Percentiles rank a stretch among this genome's conserved stretches.
Evolutionary conservation across 768 basidiomycete species (phyloP).

Genomic region (Gymnopilus dilepis): DNA sequence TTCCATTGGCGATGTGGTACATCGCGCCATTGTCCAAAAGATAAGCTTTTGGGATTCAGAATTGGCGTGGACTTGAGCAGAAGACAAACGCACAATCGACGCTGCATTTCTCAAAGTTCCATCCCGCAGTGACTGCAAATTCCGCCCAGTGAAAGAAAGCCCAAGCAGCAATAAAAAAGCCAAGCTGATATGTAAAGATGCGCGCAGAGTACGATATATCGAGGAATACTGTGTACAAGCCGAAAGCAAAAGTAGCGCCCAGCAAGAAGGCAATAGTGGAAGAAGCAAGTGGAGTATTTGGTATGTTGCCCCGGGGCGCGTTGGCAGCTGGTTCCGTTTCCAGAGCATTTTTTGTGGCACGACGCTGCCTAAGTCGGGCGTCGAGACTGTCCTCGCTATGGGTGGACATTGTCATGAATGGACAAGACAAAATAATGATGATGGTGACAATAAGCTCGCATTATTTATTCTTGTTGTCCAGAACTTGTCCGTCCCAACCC

Average conservation of each 20-base stretch:
- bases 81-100: constrained; percentile 80
- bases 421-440: constrained; percentile 22
- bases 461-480: constrained; percentile 34
- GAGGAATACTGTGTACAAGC: constrained; percentile 51
- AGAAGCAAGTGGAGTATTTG: constrained; percentile 87
- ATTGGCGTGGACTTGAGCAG: not conserved
- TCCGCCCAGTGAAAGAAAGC: constrained; percentile 92
- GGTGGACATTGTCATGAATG: constrained; percentile 36
- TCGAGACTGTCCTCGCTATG: constrained; percentile 41
- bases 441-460: constrained; percentile 27
- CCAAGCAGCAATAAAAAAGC: constrained; percentile 85
- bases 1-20: constrained; percentile 85
- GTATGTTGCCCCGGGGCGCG: constrained; percentile 61
- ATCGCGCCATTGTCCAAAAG: constrained; percentile 86
- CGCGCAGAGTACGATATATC: constrained; percentile 51
- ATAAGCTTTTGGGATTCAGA: constrained; percentile 64
- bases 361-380: constrained; percentile 48
- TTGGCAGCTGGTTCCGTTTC: constrained; percentile 56
- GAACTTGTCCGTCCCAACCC: constrained; percentile 18
- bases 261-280: constrained; percentile 85
- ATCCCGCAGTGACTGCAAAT: constrained; percentile 94
- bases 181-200: constrained; percentile 80
- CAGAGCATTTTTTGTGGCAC: constrained; percentile 43
- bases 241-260: constrained; percentile 71
- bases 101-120: constrained; percentile 91